Conservation (phyloP, 371 early-diverging fungal species). For the Mortierella sp. region DNA sequence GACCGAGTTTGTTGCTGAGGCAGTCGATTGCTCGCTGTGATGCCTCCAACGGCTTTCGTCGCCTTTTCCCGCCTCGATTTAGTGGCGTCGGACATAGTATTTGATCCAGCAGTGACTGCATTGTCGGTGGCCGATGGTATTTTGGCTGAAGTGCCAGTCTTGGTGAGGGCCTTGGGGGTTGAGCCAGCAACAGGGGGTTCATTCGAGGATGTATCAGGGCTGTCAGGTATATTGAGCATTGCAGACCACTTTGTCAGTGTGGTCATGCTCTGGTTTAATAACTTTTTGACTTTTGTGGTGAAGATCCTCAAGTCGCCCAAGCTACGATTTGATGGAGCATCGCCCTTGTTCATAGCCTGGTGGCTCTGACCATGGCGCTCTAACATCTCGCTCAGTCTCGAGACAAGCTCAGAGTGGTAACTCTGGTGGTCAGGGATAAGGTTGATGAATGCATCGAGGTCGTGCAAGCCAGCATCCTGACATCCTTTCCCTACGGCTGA, state of each 20-base stretch:
- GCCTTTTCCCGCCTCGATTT: not conserved
- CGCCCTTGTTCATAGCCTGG: not conserved
- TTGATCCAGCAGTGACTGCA: not conserved
- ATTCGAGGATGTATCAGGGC: slow-evolving; percentile 6
- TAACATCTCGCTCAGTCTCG: not conserved
- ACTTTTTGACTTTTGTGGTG: slow-evolving; percentile 35
- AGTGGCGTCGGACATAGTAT: not conserved
- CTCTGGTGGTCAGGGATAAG: slow-evolving; percentile 16
- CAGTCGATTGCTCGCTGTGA: not conserved
- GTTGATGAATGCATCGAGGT: slow-evolving; percentile 26
- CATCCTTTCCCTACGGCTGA: too few relatives aligned
- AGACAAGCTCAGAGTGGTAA: slow-evolving; percentile 17
- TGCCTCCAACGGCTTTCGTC: not conserved
- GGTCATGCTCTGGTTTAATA: slow-evolving; percentile 34
- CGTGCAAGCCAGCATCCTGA: too few relatives aligned
- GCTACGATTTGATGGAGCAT: not conserved
- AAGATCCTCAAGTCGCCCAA: not conserved
- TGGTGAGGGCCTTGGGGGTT: not conserved
- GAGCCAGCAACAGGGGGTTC: not conserved
- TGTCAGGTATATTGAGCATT: slow-evolving; percentile 12
- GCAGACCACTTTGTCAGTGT: slow-evolving; percentile 40
- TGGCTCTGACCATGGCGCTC: not conserved
- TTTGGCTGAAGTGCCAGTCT: not conserved
- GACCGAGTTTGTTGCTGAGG: not conserved
- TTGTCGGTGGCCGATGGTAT: not conserved